Conservation (phyloP, 1,284 basidiomycete species). For the Leccinum solheimii region DNA sequence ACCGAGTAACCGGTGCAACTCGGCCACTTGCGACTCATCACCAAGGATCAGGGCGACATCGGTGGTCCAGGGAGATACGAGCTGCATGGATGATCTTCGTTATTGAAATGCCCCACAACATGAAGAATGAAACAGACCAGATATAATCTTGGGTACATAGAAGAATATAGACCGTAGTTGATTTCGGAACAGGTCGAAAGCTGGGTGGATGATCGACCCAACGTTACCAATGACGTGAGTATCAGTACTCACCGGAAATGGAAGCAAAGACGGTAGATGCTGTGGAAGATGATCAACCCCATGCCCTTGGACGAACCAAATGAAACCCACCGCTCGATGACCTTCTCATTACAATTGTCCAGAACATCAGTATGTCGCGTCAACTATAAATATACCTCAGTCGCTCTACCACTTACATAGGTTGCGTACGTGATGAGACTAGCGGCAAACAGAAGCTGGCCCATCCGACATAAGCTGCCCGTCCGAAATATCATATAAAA, state of each 20-base stretch:
- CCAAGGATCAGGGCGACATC: too few relatives aligned
- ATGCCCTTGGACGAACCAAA: background rate
- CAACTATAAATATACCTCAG: background rate
- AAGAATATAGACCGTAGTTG: slow-evolving; percentile 1
- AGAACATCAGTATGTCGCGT: background rate
- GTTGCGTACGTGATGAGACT: background rate
- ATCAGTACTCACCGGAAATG: background rate
- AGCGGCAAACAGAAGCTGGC: background rate
- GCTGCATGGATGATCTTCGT: background rate
- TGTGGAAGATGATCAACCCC: background rate
- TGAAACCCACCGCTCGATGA: background rate
- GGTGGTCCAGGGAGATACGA: background rate
- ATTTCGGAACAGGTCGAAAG: background rate
- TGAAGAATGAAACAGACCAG: background rate
- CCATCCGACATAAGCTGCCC: background rate
- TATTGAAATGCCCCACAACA: background rate
- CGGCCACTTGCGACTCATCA: too few relatives aligned
- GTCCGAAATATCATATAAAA: background rate
- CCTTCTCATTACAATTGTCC: background rate
- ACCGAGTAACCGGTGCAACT: too few relatives aligned
- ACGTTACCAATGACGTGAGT: too few relatives aligned
- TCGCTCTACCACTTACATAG: background rate
- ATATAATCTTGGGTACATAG: background rate
- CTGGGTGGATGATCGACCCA: background rate
- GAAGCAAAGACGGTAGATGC: slow-evolving; percentile 1